phyloP scores from a whole-genome alignment of 306 rosid species.

The Vigna reflexopilosa region DNA sequence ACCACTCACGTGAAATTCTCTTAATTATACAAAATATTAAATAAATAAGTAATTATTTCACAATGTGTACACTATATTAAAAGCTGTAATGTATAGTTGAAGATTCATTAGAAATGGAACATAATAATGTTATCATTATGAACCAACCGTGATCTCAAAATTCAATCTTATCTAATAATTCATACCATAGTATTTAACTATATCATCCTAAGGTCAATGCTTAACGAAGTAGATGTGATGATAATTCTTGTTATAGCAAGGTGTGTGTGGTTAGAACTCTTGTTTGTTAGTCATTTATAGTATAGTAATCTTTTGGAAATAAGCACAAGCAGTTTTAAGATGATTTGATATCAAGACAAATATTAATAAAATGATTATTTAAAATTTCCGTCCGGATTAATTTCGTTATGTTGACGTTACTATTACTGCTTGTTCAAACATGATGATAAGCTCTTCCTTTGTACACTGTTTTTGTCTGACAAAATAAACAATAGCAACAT shows the following conservation, averaged over 20 bases:
- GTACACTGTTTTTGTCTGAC: not conserved
- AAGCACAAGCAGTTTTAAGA: not conserved
- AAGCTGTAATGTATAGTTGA: no score
- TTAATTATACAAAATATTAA: not conserved
- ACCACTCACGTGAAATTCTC: not conserved
- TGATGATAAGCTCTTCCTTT: not conserved
- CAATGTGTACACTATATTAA: no score
- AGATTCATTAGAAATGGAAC: not conserved
- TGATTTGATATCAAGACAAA: not conserved
- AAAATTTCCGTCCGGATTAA: not conserved
- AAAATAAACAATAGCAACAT: constrained; percentile 11
- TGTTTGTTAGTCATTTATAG: not conserved
- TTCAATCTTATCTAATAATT: not conserved
- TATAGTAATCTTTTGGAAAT: not conserved
- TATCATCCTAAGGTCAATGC: not conserved
- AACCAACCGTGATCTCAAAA: not conserved
- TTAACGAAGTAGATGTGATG: not conserved
- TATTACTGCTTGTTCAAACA: constrained; percentile 7
- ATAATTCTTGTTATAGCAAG: not conserved
- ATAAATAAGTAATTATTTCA: no score
- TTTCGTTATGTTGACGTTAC: not conserved
- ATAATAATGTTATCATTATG: not conserved
- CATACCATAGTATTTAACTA: not conserved
- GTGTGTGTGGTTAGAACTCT: not conserved
- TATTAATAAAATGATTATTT: constrained; percentile 11